Evolutionary conservation across 1,139 yeast genomes (phyloP).

Genomic region (Citeromyces hawaiiensis): DNA sequence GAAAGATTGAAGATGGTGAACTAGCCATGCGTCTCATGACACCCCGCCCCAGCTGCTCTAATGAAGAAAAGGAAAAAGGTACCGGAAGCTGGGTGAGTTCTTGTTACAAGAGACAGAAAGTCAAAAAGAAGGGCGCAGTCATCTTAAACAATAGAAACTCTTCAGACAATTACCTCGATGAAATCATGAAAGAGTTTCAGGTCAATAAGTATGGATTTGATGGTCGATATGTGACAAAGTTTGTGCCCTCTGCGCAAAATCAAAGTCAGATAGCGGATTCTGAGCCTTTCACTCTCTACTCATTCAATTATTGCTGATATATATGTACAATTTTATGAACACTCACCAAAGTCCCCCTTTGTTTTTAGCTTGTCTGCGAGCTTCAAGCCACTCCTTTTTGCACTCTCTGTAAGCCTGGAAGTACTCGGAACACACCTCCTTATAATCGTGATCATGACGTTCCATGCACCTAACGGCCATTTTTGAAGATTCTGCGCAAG

Average conservation of each 20-base stretch:
- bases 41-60: background rate
- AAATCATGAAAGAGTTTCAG: background rate
- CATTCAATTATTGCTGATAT: conserved; percentile 1
- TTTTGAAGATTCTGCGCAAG: conserved; percentile 80
- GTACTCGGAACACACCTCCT: conserved; percentile 67
- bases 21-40: background rate
- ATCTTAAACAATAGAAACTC: background rate
- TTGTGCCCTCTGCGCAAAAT: background rate
- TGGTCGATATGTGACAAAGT: background rate
- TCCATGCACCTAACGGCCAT: conserved; percentile 79
- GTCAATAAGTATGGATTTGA: background rate
- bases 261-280: background rate
- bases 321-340: background rate
- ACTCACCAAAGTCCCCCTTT: conserved; percentile 1
- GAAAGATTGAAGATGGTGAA: conserved; percentile 2
- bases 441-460: conserved; percentile 49
- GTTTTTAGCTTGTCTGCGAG: conserved; percentile 6
- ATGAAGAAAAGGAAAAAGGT: background rate
- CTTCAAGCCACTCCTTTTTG: conserved; percentile 53
- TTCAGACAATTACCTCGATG: background rate
- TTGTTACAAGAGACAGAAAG: background rate
- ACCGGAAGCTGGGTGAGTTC: background rate
- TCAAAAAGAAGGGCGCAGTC: background rate
- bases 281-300: background rate
- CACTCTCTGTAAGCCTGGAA: conserved; percentile 92